Conservation (phyloP, 1,139 yeast genomes). For the Candida pseudoviswanathii region DNA sequence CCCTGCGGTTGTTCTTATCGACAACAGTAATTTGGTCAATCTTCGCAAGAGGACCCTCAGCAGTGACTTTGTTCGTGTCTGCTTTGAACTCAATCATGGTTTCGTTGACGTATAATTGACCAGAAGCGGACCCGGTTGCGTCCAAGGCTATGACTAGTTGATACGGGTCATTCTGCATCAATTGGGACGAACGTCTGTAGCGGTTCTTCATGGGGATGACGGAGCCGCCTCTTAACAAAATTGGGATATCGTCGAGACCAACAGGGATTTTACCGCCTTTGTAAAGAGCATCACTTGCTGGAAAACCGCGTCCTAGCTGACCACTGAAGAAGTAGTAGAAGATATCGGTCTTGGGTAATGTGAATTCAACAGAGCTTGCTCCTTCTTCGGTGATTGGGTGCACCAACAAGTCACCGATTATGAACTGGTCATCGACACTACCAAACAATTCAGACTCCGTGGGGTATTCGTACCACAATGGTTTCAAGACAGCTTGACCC, state of each 20-base stretch:
- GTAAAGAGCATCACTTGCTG: background rate
- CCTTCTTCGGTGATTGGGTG: slow-evolving; percentile 19
- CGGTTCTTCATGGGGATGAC: slow-evolving; percentile 69
- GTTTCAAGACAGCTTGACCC: no score
- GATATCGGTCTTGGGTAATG: slow-evolving; percentile 66
- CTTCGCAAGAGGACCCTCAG: no score
- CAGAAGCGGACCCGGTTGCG: slow-evolving; percentile 43
- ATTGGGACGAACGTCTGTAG: slow-evolving; percentile 74
- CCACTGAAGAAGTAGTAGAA: slow-evolving; percentile 63
- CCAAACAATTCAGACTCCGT: no score
- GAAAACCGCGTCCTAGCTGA: background rate
- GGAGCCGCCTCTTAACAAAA: slow-evolving; percentile 76
- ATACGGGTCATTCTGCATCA: slow-evolving; percentile 83
- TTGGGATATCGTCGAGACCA: slow-evolving; percentile 63
- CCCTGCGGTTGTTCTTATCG: no score
- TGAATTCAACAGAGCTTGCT: slow-evolving; percentile 45
- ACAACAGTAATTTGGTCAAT: no score
- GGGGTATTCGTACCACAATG: no score
- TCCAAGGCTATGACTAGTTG: slow-evolving; percentile 70
- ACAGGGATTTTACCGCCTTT: slow-evolving; percentile 4
- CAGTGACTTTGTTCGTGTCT: no score
- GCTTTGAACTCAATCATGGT: no score
- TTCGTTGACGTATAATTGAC: slow-evolving; percentile 48
- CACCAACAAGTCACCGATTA: no score
- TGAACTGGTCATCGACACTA: no score